Conservation (phyloP, 2,329 filamentous ascomycete species). For the Lizonia empirigonia region DNA sequence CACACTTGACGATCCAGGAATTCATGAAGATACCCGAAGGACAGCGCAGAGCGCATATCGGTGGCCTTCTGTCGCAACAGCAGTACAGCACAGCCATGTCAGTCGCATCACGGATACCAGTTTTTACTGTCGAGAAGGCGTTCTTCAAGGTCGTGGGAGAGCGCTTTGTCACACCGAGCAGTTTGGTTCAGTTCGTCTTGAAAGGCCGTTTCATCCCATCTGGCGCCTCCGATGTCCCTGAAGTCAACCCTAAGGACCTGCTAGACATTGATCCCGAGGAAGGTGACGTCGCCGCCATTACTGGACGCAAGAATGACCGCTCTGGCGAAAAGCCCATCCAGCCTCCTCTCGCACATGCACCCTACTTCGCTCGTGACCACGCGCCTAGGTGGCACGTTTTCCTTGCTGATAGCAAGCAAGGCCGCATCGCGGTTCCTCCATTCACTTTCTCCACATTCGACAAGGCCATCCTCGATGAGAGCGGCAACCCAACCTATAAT, state of each 20-base stretch:
- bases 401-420: slow-evolving; percentile 90
- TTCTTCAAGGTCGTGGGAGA: slow-evolving; percentile 99
- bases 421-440: slow-evolving; percentile 93
- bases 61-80: slow-evolving; percentile 72
- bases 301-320: slow-evolving; percentile 73
- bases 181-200: slow-evolving; percentile 90
- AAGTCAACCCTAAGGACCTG: slow-evolving; percentile 77
- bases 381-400: slow-evolving; percentile 94
- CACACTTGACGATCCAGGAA: slow-evolving; percentile 77
- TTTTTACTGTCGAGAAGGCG: slow-evolving; percentile 82
- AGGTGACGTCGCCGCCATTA: slow-evolving; percentile 84
- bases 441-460: slow-evolving; percentile 96
- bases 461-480: slow-evolving; percentile 79
- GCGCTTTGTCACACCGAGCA: slow-evolving; percentile 87
- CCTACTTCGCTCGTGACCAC: slow-evolving; percentile 87
- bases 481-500: slow-evolving; percentile 87
- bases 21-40: slow-evolving; percentile 85
- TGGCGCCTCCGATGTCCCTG: slow-evolving; percentile 74
- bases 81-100: slow-evolving; percentile 77
- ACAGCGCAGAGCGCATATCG: slow-evolving; percentile 71
- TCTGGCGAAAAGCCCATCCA: slow-evolving; percentile 69
- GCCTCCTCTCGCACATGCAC: slow-evolving; percentile 86
- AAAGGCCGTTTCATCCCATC: slow-evolving; percentile 94
- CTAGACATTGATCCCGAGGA: slow-evolving; percentile 92
- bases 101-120: slow-evolving; percentile 83